These are phyloP conservation scores for Taxawa tesnikishii DNA, from an alignment of 2,329 filamentous ascomycete species.

Conservation along the genomic window DNA sequence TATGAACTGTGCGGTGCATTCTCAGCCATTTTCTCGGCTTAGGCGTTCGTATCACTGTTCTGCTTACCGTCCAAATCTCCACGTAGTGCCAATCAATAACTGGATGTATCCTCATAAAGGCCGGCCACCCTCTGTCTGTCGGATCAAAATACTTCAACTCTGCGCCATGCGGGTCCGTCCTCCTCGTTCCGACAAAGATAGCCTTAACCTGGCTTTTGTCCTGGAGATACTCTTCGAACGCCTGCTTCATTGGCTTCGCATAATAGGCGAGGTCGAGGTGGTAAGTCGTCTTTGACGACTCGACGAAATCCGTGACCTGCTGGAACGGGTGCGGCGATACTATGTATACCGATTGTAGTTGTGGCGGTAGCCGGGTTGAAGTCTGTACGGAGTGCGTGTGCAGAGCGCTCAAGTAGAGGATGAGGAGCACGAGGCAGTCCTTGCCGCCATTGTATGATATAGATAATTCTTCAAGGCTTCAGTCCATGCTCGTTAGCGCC, in stretches of 20 bases:
- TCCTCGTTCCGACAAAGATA: constrained; percentile 75
- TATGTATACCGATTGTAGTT: constrained; percentile 80
- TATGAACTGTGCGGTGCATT: constrained; percentile 49
- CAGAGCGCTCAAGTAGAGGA: constrained; percentile 65
- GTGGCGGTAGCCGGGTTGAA: constrained; percentile 11
- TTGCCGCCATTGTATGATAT: constrained; percentile 97
- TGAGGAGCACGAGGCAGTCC: constrained; percentile 84
- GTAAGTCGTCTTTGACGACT: constrained; percentile 52
- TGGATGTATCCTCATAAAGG: constrained; percentile 85
- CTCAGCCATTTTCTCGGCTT: constrained; percentile 1
- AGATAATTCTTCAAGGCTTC: constrained; percentile 68
- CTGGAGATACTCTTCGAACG: constrained; percentile 63
- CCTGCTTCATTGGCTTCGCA: constrained; percentile 65
- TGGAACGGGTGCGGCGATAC: constrained; percentile 72
- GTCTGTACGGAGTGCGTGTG: constrained; percentile 20
- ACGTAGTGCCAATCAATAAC: constrained; percentile 96
- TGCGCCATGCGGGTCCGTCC: constrained; percentile 85
- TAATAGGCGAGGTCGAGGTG: constrained; percentile 66
- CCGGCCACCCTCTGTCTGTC: constrained; percentile 83
- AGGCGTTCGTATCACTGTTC: neutral
- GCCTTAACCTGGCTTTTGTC: constrained; percentile 56
- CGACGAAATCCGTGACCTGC: constrained; percentile 78
- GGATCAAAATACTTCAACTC: constrained; percentile 68
- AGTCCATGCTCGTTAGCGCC: constrained; percentile 7
- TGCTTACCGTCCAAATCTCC: constrained; percentile 81